Evolutionary conservation across 1,284 basidiomycete species (phyloP), one percentile per base, ranked within the genome.

Genomic region (Cystobasidium pallidum): DNA sequence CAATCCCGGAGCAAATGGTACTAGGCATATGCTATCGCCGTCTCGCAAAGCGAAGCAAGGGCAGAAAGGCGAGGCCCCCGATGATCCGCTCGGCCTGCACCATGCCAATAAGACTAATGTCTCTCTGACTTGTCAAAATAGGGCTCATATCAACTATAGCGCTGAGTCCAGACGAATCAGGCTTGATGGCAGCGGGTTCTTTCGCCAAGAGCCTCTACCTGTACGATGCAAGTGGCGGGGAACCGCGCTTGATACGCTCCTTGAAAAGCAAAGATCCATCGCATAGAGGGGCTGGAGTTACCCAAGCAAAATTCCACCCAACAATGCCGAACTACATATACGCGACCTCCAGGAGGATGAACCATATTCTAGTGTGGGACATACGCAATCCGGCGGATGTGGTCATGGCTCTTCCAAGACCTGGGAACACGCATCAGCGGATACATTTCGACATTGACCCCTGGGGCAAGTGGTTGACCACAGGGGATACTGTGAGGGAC

Each of bases 61-160:
- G 0, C 83, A 94, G 68, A 93, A 91, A 85, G 92, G 92, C 89
- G 75, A 10, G 75, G n/a, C 67, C 28, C 8, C 19, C 3, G 7
- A 36, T 10, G 8, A 17, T 13, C 66, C n/a, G n/a, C n/a, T n/a
- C n/a, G n/a, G n/a, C n/a, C n/a, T n/a, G n/a, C n/a, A n/a, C n/a
- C n/a, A n/a, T n/a, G n/a, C n/a, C n/a, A n/a, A n/a, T n/a, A n/a
- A n/a, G 24, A 68, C n/a, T 39, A 1, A 70, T 41, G 6, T 26
- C 26, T 11, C 39, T n/a, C 24, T n/a, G n/a, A n/a, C n/a, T n/a
- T n/a, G 2, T 24, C 63, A 21, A 6, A 17, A 8, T 72, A 93
- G 92, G 92, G 0, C 90, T 95, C 72, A 85, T 95, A 63, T 92
- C 92, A 2, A 83, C 91, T 0, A 81, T 95, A 1, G 86, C 90